Evolutionary conservation across 305 asterid genomes (phyloP), one percentile per base, ranked within the genome.

Genomic region (Fraxinus angustifolia): DNA sequence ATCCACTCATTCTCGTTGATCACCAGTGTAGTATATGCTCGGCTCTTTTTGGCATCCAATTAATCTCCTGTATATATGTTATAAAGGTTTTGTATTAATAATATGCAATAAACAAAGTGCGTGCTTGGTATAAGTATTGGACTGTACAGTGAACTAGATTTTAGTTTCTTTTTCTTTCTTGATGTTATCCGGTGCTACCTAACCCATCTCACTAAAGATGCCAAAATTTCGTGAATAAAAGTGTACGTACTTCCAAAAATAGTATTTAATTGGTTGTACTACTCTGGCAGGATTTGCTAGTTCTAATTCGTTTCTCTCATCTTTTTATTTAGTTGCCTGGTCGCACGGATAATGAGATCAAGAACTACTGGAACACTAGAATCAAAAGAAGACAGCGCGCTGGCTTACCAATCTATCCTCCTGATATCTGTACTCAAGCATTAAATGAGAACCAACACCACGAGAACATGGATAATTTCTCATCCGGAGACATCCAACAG

Each of bases 271-370:
- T 70, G 40, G 23, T 71, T 71, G 75, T 21, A 31, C 48, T 16
- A 14, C 45, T 71, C 28, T n/a, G 3, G 26, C 75, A 33, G 23
- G 75, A 16, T 71, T 31, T 71, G 75, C 76, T 21, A 36, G 56
- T 79, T 81, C 70, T 71, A 30, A 82, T 83, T 79, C 28, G 36
- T 68, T 14, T 26, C 82, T 53, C 5, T 79, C 48, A 80, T 34
- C 77, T 83, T 11, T 78, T 70, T 16, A 77, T 84, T 84, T 81
- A 91, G 96, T 84, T 91, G 88, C 94, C 96, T 60, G 93, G 96
- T 28, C 93, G 96, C 70, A 90, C 96, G n/a, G 96, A 91, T 86
- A 91, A 91, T 38, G 96, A 91, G 88, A 90, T 91, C 30, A 91
- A 91, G 76, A 91, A 90, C 90, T 91, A 72, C 83, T 91, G 96